phyloP scores from a whole-genome alignment of 805 yeast species.

The Jamesozyma rosinii region DNA sequence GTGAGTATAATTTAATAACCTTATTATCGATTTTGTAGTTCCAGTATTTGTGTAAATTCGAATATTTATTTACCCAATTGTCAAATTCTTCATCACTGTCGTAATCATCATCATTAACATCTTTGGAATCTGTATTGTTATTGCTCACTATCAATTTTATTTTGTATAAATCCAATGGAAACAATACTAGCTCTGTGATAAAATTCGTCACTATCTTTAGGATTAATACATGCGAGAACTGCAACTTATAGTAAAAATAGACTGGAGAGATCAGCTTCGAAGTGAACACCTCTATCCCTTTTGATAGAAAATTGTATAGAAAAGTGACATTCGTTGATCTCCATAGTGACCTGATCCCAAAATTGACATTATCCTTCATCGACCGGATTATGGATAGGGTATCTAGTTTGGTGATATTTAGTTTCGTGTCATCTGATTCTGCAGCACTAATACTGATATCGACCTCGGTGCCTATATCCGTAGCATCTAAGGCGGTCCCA shows the following conservation, averaged over 20 bases:
- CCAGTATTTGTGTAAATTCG: conserved; percentile 1
- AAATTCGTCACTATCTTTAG: conserved; percentile 65
- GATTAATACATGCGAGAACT: conserved; percentile 15
- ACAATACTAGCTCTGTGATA: conserved; percentile 57
- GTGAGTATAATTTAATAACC: neutral
- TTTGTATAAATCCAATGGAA: conserved; percentile 76
- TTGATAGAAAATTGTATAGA: conserved; percentile 54
- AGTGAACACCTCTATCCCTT: neutral
- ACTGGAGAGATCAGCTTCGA: conserved; percentile 3
- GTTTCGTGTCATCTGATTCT: neutral
- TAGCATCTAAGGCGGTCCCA: neutral
- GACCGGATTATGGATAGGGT: conserved; percentile 58
- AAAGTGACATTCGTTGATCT: conserved; percentile 74
- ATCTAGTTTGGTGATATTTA: conserved; percentile 30
- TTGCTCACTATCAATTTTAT: conserved; percentile 63
- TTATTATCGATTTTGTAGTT: conserved; percentile 2
- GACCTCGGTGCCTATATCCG: neutral
- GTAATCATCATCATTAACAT: neutral
- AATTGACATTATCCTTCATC: conserved; percentile 47
- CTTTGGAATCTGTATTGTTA: neutral
- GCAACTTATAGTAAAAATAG: conserved; percentile 2
- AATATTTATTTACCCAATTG: too few relatives aligned
- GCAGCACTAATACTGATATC: too few relatives aligned
- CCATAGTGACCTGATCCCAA: conserved; percentile 60
- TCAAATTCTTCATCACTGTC: neutral